These are phyloP conservation scores for Ophiocordyceps unilateralis DNA, from an alignment of 2,329 filamentous ascomycete genomes.

Conservation along the genomic window DNA sequence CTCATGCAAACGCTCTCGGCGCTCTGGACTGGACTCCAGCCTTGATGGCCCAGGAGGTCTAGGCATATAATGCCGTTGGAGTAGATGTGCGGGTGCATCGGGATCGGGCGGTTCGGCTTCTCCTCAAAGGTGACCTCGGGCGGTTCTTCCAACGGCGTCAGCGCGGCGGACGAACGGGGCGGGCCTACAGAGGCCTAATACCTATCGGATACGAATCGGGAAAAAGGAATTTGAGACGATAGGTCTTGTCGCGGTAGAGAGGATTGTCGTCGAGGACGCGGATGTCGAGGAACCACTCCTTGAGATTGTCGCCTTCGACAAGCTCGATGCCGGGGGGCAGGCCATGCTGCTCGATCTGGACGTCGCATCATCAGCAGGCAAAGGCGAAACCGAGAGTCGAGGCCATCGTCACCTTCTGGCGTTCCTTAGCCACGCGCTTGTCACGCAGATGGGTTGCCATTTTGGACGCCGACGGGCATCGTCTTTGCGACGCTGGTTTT, in stretches of 20 bases:
- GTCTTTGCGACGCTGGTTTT: not conserved
- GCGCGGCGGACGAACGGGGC: not conserved
- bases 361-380: not conserved
- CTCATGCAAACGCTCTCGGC: slow-evolving; percentile 96
- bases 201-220: slow-evolving; percentile 76
- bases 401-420: slow-evolving; percentile 9
- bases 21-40: slow-evolving; percentile 94
- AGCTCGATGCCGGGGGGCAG: slow-evolving; percentile 58
- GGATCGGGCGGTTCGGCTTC: slow-evolving; percentile 49
- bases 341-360: slow-evolving; percentile 33
- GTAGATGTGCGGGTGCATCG: slow-evolving; percentile 95
- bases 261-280: slow-evolving; percentile 80
- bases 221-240: slow-evolving; percentile 78
- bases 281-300: slow-evolving; percentile 84
- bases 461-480: slow-evolving; percentile 1
- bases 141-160: slow-evolving; percentile 43
- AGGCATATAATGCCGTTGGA: slow-evolving; percentile 98
- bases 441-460: slow-evolving; percentile 12
- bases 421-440: slow-evolving; percentile 13
- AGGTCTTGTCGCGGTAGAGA: slow-evolving; percentile 64
- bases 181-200: slow-evolving; percentile 16
- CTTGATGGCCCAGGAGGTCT: slow-evolving; percentile 70
- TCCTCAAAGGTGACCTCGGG: slow-evolving; percentile 84
- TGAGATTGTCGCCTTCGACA: slow-evolving; percentile 56
- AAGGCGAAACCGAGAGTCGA: not conserved